Evolutionary conservation across 306 rosid genomes (phyloP), one percentile per base, ranked within the genome.

Genomic region (Cucumis cinereus): DNA sequence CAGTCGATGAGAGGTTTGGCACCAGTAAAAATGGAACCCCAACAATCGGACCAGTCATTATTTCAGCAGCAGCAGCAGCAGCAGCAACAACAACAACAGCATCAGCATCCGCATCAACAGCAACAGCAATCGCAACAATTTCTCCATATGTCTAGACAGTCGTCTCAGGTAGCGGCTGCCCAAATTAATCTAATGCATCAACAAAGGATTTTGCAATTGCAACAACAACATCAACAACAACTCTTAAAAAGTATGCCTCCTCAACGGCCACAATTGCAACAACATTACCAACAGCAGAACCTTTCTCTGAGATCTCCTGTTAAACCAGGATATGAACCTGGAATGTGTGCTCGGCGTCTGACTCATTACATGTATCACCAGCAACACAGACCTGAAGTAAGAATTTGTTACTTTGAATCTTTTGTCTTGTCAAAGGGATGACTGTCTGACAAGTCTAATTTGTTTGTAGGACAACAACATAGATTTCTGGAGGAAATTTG

Each of bases 401-500:
- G 92, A 77, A 64, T 67, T 55, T 16, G 33, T 10, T 54, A 35
- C 73, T 55, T 19, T 74, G 8, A 54, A 63, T 19, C 14, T 70
- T 80, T 81, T 45, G 77, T 64, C 43, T 3, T 6, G 47, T 30
- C 68, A 15, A 74, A 38, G 55, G 10, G 75, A 75, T 52, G 70
- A 19, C 35, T 78, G 24, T 73, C 84, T 76, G 69, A 69, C 50
- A 40, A 81, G 74, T 80, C 41, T 74, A 50, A 77, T 60, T 85
- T 81, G 76, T 82, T 33, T 80, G 71, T 74, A 93, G 98, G 97
- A 90, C 79, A 93, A 93, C 84, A 91, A 90, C 79, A 93, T 93
- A 30, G 97, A 91, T 76, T 93, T 93, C 84, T 93, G 98, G 98
- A 93, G 98, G 77, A 91, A 91, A 86, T 93, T 93, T 90, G 98